phyloP scores from a whole-genome alignment of 2,329 filamentous ascomycete species.

The Epichloe hybrida region DNA sequence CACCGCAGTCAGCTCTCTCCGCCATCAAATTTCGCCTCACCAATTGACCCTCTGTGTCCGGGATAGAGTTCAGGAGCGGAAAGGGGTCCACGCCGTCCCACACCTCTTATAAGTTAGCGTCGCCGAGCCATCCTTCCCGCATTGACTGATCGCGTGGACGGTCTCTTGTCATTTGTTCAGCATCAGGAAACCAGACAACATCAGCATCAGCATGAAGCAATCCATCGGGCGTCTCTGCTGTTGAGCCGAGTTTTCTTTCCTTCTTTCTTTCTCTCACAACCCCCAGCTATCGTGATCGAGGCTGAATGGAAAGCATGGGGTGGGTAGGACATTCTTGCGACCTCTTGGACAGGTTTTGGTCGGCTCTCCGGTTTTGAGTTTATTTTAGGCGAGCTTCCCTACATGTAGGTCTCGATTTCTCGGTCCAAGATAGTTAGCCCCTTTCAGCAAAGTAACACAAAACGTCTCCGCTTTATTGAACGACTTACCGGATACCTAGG shows the following conservation, averaged over 20 bases:
- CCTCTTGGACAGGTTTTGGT: background rate
- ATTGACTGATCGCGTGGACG: background rate
- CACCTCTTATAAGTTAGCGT: background rate
- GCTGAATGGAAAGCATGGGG: background rate
- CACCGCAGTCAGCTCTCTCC: background rate
- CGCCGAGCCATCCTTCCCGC: background rate
- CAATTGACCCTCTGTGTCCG: background rate
- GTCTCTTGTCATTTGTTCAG: background rate
- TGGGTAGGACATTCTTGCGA: background rate
- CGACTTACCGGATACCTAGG: background rate
- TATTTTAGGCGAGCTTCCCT: background rate
- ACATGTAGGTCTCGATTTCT: background rate
- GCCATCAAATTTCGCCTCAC: slow-evolving; percentile 1
- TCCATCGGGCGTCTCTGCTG: background rate
- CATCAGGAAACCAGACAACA: background rate
- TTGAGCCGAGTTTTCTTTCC: background rate
- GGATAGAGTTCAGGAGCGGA: background rate
- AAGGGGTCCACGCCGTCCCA: background rate
- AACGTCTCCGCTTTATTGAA: background rate
- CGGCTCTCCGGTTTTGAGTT: background rate
- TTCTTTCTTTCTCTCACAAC: background rate
- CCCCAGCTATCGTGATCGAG: background rate
- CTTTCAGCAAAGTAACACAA: background rate
- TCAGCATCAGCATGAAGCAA: background rate
- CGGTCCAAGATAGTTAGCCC: background rate